Evolutionary conservation across 1,284 basidiomycete species (phyloP).

Genomic region (Caloboletus firmus): DNA sequence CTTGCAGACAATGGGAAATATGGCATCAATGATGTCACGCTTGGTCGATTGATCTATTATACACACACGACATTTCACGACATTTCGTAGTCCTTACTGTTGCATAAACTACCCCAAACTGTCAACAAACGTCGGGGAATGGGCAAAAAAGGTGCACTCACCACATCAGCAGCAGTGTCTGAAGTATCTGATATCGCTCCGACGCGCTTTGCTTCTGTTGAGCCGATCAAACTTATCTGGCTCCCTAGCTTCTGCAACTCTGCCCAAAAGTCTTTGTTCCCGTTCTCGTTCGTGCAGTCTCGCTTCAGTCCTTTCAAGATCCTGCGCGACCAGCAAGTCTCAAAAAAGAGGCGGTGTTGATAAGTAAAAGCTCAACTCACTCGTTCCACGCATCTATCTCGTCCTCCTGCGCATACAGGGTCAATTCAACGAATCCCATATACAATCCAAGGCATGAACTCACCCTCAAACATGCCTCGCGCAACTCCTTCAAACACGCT

Average conservation of each 20-base stretch:
- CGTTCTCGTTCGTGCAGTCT: constrained; percentile 51
- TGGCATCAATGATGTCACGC: not conserved
- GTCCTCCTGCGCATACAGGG: constrained; percentile 54
- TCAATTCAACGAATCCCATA: not conserved
- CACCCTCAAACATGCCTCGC: constrained; percentile 65
- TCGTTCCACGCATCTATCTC: constrained; percentile 77
- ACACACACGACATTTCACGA: not conserved
- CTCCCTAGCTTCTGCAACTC: constrained; percentile 52
- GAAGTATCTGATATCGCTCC: constrained; percentile 56
- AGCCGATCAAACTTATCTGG: constrained; percentile 60
- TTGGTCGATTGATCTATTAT: not conserved
- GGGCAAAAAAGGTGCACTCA: constrained; percentile 25
- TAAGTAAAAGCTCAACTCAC: constrained; percentile 39
- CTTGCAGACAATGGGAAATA: not conserved
- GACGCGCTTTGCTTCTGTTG: constrained; percentile 55
- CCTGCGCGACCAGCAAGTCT: constrained; percentile 35
- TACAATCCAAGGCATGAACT: constrained; percentile 16
- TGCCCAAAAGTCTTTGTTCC: constrained; percentile 67
- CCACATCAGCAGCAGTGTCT: constrained; percentile 49
- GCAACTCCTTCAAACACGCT: constrained; percentile 67
- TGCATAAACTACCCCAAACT: constrained; percentile 25
- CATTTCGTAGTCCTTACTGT: constrained; percentile 4
- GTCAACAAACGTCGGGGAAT: not conserved
- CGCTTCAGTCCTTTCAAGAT: constrained; percentile 59
- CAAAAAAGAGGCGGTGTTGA: not conserved